These are phyloP conservation scores for Pezicula rhizophila DNA, from an alignment of 2,329 filamentous ascomycete genomes.

Conservation along the genomic window DNA sequence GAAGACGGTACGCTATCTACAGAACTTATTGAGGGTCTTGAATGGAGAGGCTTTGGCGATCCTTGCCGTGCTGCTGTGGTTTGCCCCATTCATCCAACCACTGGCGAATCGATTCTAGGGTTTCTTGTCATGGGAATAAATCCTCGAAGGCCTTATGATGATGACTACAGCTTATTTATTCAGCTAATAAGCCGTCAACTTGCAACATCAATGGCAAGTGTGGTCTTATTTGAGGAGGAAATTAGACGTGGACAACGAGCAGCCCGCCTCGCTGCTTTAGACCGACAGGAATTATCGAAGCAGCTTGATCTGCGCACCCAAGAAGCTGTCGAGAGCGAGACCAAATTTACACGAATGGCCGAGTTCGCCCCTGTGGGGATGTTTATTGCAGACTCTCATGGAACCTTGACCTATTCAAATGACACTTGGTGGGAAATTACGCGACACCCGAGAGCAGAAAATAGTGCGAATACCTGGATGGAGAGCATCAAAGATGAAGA, in stretches of 20 bases:
- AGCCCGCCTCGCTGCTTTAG: conserved; percentile 67
- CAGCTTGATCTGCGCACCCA: conserved; percentile 62
- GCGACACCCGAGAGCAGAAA: conserved; percentile 52
- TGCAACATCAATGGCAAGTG: conserved; percentile 73
- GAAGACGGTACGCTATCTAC: conserved; percentile 60
- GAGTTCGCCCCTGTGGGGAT: conserved; percentile 80
- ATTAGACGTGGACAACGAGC: conserved; percentile 69
- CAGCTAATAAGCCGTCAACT: conserved; percentile 69
- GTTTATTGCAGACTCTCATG: conserved; percentile 71
- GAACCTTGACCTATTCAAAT: conserved; percentile 73
- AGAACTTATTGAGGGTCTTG: conserved; percentile 58
- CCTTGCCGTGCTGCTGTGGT: conserved; percentile 65
- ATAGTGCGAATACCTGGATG: conserved; percentile 63
- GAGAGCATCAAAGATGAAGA: conserved; percentile 65
- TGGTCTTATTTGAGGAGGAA: conserved; percentile 78
- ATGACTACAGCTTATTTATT: conserved; percentile 74
- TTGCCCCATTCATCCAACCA: conserved; percentile 72
- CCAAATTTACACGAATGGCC: conserved; percentile 77
- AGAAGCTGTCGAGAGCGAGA: conserved; percentile 62
- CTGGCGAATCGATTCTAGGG: conserved; percentile 65
- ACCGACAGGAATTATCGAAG: conserved; percentile 71
- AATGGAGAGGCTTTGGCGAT: conserved; percentile 67
- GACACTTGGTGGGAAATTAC: conserved; percentile 70
- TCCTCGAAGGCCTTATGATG: conserved; percentile 70
- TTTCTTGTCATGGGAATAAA: conserved; percentile 78